Evolutionary conservation across 2,329 filamentous ascomycete genomes (phyloP).

Genomic region (Claviceps citrina): DNA sequence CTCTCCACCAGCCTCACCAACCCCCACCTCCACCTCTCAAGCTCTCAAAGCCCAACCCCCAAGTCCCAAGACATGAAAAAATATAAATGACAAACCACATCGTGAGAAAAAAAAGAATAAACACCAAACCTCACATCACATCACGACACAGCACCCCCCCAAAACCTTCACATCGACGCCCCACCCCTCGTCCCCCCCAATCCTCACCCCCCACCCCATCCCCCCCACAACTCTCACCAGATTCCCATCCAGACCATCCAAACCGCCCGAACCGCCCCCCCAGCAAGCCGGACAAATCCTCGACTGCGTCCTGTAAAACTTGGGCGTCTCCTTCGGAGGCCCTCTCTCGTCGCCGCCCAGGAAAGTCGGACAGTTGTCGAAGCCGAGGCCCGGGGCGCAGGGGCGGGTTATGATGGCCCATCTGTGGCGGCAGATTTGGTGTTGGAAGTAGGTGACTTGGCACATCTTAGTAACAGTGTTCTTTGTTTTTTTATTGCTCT

Average conservation of each 20-base stretch:
- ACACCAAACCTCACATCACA: constrained; percentile 1
- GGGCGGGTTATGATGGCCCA: constrained; percentile 33
- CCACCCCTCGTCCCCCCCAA: constrained; percentile 25
- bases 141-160: constrained; percentile 13
- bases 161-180: constrained; percentile 19
- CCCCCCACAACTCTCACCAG: constrained; percentile 28
- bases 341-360: constrained; percentile 18
- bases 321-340: constrained; percentile 19
- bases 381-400: constrained; percentile 35
- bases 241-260: constrained; percentile 36
- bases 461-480: constrained; percentile 25
- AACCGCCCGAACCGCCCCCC: constrained; percentile 20
- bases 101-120: neutral
- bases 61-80: no score
- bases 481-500: neutral
- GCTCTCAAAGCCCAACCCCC: no score
- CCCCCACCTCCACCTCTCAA: no score
- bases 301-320: constrained; percentile 20
- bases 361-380: constrained; percentile 31
- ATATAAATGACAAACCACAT: no score
- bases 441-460: constrained; percentile 29
- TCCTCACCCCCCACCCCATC: constrained; percentile 29
- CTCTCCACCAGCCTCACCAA: neutral
- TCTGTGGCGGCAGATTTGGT: constrained; percentile 34
- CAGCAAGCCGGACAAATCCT: constrained; percentile 28